phyloP scores from a whole-genome alignment of 2,329 filamentous ascomycete genomes.

The Lasiodiplodia gonubiensis region DNA sequence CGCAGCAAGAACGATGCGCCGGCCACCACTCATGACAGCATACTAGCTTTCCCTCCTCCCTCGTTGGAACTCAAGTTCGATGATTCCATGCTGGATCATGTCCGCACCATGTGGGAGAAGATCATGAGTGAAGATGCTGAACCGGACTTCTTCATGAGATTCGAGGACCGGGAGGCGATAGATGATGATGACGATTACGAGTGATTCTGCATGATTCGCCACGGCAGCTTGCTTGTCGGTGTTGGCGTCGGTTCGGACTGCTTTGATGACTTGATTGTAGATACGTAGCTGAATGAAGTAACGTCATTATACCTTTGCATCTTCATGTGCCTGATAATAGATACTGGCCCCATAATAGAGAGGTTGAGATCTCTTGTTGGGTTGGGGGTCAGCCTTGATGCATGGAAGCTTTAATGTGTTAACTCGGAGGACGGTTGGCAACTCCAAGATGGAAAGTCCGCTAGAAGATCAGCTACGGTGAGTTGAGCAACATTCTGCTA shows the following conservation, averaged over 20 bases:
- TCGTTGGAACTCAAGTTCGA: conserved; percentile 74
- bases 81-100: conserved; percentile 62
- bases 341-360: background rate
- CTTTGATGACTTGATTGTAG: background rate
- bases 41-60: conserved; percentile 64
- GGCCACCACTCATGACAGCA: conserved; percentile 44
- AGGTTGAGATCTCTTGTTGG: background rate
- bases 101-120: conserved; percentile 72
- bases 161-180: conserved; percentile 70
- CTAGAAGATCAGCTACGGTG: background rate
- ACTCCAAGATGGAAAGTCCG: too few species aligned
- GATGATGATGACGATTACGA: conserved; percentile 27
- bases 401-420: too few species aligned
- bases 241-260: background rate
- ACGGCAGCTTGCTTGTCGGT: background rate
- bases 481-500: background rate
- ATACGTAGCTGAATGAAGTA: conserved; percentile 3
- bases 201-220: background rate
- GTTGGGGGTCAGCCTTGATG: background rate
- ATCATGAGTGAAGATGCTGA: conserved; percentile 62
- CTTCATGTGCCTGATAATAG: background rate
- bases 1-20: conserved; percentile 38
- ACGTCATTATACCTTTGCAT: background rate
- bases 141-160: conserved; percentile 72
- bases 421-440: too few species aligned